Evolutionary conservation across 108 stramenopile species (phyloP).

Genomic region (Cyclostephanos tholiformis): DNA sequence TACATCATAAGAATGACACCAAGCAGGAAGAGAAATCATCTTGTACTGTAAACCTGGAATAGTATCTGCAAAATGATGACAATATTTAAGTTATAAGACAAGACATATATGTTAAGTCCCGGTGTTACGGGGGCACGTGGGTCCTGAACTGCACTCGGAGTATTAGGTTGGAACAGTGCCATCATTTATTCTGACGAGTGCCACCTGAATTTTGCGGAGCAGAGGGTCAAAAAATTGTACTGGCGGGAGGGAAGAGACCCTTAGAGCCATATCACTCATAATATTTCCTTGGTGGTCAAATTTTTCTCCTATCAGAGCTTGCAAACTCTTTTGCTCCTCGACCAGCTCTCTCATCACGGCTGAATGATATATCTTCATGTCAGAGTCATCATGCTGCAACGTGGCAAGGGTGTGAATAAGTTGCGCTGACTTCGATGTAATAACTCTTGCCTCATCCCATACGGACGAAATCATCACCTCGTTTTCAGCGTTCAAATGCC

Average conservation of each 20-base stretch:
- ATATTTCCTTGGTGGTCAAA: constrained; percentile 12
- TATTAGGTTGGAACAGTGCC: too few relatives aligned
- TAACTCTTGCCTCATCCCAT: constrained; percentile 46
- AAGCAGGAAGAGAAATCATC: too few relatives aligned
- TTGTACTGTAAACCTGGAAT: too few relatives aligned
- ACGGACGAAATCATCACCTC: constrained; percentile 25
- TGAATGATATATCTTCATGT: neutral
- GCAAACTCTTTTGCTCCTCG: constrained; percentile 40
- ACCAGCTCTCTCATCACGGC: constrained; percentile 23
- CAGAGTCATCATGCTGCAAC: constrained; percentile 11
- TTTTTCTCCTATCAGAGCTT: constrained; percentile 25
- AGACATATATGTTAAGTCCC: too few relatives aligned
- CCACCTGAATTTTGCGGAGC: constrained; percentile 14
- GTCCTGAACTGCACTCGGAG: too few relatives aligned
- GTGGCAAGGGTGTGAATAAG: constrained; percentile 39
- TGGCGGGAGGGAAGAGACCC: constrained; percentile 12
- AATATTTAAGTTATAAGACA: too few relatives aligned
- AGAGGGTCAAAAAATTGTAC: constrained; percentile 25
- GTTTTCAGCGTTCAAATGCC: constrained; percentile 13
- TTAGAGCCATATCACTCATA: neutral
- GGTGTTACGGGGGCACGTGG: too few relatives aligned
- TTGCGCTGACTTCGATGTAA: constrained; percentile 47
- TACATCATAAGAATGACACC: too few relatives aligned
- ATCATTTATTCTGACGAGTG: neutral
- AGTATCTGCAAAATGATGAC: too few relatives aligned